These are phyloP conservation scores for Yamadazyma jaroonii DNA, from an alignment of 1,139 yeast genomes.

Conservation along the genomic window DNA sequence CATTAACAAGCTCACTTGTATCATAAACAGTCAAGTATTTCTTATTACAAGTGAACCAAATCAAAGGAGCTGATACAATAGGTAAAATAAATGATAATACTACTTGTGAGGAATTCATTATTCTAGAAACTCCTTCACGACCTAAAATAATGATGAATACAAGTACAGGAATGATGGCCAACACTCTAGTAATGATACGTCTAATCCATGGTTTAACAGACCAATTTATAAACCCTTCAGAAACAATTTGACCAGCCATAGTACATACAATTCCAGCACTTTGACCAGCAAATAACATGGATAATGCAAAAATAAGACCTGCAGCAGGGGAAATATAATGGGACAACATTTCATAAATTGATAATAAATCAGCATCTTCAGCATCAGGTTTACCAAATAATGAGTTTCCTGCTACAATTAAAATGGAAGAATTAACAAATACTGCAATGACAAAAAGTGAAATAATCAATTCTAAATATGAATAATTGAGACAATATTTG, in stretches of 20 bases:
- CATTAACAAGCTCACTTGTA: conserved; percentile 12
- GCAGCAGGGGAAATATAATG: conserved; percentile 64
- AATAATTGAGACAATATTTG: conserved; percentile 59
- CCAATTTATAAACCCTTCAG: conserved; percentile 83
- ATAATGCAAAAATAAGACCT: conserved; percentile 70
- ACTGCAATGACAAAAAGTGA: conserved; percentile 70
- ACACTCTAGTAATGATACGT: conserved; percentile 64
- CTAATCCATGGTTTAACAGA: conserved; percentile 70
- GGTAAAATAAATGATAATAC: conserved; percentile 68
- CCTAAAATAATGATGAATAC: conserved; percentile 63
- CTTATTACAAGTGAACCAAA: conserved; percentile 64
- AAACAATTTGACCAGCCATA: conserved; percentile 81
- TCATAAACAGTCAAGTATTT: conserved; percentile 55
- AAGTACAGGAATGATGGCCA: conserved; percentile 72
- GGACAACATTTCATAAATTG: conserved; percentile 67
- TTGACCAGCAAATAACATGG: conserved; percentile 73
- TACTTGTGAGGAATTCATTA: conserved; percentile 74
- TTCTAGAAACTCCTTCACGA: conserved; percentile 64
- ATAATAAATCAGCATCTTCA: conserved; percentile 66
- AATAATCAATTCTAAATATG: conserved; percentile 62
- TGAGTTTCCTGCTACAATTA: conserved; percentile 73
- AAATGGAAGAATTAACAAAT: conserved; percentile 71
- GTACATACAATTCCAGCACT: conserved; percentile 87
- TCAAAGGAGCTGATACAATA: conserved; percentile 71
- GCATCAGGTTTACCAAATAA: conserved; percentile 60